phyloP scores from a whole-genome alignment of 2,329 filamentous ascomycete species.

The Diaporthe ilicicola region DNA sequence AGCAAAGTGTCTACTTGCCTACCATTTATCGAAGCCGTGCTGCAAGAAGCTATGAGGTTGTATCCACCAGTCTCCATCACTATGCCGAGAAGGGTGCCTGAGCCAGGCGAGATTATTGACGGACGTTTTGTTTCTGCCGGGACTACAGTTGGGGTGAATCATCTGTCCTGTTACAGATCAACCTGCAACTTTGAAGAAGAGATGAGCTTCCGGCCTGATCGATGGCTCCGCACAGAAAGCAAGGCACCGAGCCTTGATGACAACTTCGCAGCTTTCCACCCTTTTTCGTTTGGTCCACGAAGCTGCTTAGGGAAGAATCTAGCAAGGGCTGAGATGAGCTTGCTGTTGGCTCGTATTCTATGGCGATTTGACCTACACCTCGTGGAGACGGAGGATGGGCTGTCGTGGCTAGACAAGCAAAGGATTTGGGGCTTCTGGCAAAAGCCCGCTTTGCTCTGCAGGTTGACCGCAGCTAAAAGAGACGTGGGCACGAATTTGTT shows the following conservation, averaged over 20 bases:
- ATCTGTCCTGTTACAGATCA: not conserved
- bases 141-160: not conserved
- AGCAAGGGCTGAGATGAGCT: slow-evolving; percentile 5
- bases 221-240: not conserved
- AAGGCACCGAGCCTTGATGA: not conserved
- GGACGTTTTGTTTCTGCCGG: not conserved
- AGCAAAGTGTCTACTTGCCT: not conserved
- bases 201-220: not conserved
- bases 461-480: not conserved
- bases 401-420: not conserved
- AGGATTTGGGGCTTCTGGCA: slow-evolving; percentile 4
- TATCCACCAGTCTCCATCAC: not conserved
- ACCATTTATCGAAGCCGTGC: not conserved
- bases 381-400: not conserved
- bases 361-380: slow-evolving; percentile 16
- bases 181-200: not conserved
- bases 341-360: not conserved
- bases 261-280: not conserved
- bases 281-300: slow-evolving; percentile 4
- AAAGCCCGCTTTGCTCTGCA: not conserved
- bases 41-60: not conserved
- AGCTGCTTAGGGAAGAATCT: slow-evolving; percentile 11
- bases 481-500: no score
- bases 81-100: slow-evolving; percentile 6
- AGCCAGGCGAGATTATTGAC: not conserved